phyloP scores from a whole-genome alignment of 345 rosid genomes.

The Viola odorata region DNA sequence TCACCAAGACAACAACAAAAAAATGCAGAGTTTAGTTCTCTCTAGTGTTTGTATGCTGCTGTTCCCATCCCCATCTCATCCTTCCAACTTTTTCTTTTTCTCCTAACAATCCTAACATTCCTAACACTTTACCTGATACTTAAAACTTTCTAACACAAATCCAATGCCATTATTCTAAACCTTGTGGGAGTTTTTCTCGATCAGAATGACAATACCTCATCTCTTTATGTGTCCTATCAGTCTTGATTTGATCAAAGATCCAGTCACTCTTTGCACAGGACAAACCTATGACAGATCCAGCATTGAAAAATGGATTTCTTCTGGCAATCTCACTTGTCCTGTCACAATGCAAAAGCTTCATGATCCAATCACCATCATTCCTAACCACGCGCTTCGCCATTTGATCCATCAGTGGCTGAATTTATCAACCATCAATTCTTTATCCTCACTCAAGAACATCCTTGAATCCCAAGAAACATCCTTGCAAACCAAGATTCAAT shows the following conservation, averaged over 20 bases:
- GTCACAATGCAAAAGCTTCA: conserved; percentile 71
- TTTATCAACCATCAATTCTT: conserved; percentile 19
- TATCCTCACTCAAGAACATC: conserved; percentile 29
- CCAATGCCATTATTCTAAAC: not conserved
- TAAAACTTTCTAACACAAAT: not conserved
- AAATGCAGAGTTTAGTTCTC: too few relatives aligned
- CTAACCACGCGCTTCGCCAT: conserved; percentile 59
- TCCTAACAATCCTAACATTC: too few relatives aligned
- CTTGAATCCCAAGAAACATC: conserved; percentile 34
- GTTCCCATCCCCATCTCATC: too few relatives aligned
- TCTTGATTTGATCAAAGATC: conserved; percentile 58
- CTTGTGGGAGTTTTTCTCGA: not conserved
- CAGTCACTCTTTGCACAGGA: conserved; percentile 64
- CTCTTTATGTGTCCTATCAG: conserved; percentile 65
- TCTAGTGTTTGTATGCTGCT: too few relatives aligned
- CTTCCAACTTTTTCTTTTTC: too few relatives aligned
- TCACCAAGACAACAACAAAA: too few relatives aligned
- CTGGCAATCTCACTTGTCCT: conserved; percentile 62
- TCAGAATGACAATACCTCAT: conserved; percentile 39
- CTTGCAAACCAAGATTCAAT: conserved; percentile 22
- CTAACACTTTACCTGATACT: not conserved
- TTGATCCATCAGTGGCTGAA: conserved; percentile 54
- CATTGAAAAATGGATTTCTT: conserved; percentile 58
- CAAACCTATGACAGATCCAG: conserved; percentile 66
- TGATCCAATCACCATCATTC: conserved; percentile 43